Evolutionary conservation across 495 filamentous ascomycete species (phyloP).

Genomic region (Parathielavia appendiculata): DNA sequence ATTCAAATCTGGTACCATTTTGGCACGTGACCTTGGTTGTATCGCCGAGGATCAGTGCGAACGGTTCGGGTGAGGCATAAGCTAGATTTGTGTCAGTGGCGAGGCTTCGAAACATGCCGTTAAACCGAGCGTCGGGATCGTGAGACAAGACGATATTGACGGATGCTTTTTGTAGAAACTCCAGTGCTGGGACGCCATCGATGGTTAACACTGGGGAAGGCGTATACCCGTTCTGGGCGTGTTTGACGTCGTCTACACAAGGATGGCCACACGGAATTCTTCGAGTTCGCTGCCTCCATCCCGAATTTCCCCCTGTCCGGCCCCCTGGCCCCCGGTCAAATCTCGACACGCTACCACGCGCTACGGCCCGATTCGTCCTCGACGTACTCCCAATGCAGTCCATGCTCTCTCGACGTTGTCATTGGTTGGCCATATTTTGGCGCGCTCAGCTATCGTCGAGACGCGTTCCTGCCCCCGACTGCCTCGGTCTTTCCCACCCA

Average conservation of each 20-base stretch:
- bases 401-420: too few species aligned
- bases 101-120: slow-evolving; percentile 17
- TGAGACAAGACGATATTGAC: slow-evolving; percentile 12
- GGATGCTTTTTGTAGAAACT: slow-evolving; percentile 15
- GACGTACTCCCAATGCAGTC: too few species aligned
- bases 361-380: too few species aligned
- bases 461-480: too few species aligned
- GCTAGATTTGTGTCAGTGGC: slow-evolving; percentile 1
- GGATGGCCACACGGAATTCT: too few species aligned
- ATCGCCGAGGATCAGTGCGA: slow-evolving; percentile 7
- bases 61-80: not conserved
- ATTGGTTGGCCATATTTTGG: too few species aligned
- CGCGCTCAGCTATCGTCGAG: too few species aligned
- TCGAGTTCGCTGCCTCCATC: too few species aligned
- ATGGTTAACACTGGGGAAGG: slow-evolving; percentile 24
- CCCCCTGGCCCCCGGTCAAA: too few species aligned
- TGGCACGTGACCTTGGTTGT: slow-evolving; percentile 15
- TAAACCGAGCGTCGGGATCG: slow-evolving; percentile 35
- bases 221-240: slow-evolving; percentile 11
- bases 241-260: slow-evolving; percentile 18
- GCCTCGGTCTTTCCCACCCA: too few species aligned
- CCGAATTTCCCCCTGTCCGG: too few species aligned
- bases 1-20: slow-evolving; percentile 15
- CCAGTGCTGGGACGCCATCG: slow-evolving; percentile 15
- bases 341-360: too few species aligned